Conservation (phyloP, 2,329 filamentous ascomycete genomes). For the Aspergillus caelatus region DNA sequence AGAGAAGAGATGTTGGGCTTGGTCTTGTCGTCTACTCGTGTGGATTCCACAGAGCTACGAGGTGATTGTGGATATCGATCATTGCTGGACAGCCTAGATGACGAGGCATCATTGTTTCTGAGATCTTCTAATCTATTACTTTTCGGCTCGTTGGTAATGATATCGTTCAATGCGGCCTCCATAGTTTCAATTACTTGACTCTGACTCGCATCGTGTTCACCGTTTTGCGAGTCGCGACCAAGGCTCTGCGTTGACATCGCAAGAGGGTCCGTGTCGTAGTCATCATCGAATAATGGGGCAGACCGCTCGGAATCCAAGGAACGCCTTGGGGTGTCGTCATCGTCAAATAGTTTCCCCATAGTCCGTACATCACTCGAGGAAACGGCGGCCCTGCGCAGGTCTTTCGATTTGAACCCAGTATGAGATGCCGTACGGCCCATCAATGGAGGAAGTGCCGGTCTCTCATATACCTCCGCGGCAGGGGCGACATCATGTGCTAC, state of each 20-base stretch:
- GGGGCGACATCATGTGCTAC: constrained; percentile 21
- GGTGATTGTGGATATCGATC: constrained; percentile 60
- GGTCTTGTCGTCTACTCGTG: constrained; percentile 52
- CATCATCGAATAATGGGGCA: constrained; percentile 76
- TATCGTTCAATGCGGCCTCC: constrained; percentile 87
- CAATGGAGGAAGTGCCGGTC: constrained; percentile 46
- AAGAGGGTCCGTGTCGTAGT: constrained; percentile 70
- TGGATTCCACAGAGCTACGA: constrained; percentile 63
- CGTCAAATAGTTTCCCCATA: constrained; percentile 49
- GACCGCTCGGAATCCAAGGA: constrained; percentile 70
- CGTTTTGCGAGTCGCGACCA: constrained; percentile 68
- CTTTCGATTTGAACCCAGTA: constrained; percentile 47
- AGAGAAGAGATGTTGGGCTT: constrained; percentile 90
- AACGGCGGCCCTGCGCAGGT: constrained; percentile 61
- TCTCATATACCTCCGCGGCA: constrained; percentile 34
- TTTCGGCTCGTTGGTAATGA: constrained; percentile 76
- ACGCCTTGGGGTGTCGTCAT: constrained; percentile 56
- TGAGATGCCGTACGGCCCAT: constrained; percentile 54
- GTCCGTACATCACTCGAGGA: constrained; percentile 63
- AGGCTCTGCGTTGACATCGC: constrained; percentile 77
- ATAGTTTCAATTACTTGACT: constrained; percentile 86
- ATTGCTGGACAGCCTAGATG: constrained; percentile 51
- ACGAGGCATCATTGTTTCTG: constrained; percentile 36
- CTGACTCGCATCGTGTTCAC: constrained; percentile 60
- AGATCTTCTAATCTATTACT: constrained; percentile 40